Base-by-base conservation (phyloP, 163 green algal species). In the Chloromonas sp. region DNA sequence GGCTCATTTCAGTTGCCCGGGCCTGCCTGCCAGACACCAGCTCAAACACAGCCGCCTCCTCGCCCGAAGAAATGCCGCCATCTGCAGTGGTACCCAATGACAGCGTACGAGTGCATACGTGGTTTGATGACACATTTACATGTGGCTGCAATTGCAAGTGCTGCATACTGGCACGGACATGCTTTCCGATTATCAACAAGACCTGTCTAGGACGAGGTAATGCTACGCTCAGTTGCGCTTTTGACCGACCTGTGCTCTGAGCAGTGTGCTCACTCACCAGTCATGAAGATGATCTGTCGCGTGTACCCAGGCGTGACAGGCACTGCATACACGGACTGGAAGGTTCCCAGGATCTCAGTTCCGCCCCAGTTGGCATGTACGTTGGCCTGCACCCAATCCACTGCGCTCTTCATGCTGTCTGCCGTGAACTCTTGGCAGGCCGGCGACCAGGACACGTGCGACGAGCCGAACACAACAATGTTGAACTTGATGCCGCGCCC, bases 401-500 rank as follows among this genome's bases (percentile, higher is more conserved):
- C 70, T 0, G 87, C 87, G 58, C 87, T 76, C 58, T 58, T 1
- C 80, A 87, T 77, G 2, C 57, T 83, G 0, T 5, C 36, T 2
- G 15, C 60, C 60, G 83, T 79, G 82, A 87, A 86, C 11, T 76
- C 11, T 81, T 71, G 66, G 80, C 79, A 82, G 2, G 0, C 13
- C 36, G 70, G 58, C 58, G 71, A 89, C 81, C 87, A 80, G 2
- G 78, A 66, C 61, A 71, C 62, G 83, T 88, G 78, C 57, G 0
- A 3, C n/a, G 62, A 84, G 60, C 87, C 85, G 36, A 91, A 88
- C 5, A 82, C 60, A 13, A 77, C 82, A 1, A 86, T 60, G 81
- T 91, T 91, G 87, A 91, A 91, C 0, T 57, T 2, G 1, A 91
- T 71, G 66, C 83, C 85, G 82, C 60, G 74, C 61, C 71, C 62